phyloP scores from a whole-genome alignment of 306 rosid genomes.

The Malus sieversii region DNA sequence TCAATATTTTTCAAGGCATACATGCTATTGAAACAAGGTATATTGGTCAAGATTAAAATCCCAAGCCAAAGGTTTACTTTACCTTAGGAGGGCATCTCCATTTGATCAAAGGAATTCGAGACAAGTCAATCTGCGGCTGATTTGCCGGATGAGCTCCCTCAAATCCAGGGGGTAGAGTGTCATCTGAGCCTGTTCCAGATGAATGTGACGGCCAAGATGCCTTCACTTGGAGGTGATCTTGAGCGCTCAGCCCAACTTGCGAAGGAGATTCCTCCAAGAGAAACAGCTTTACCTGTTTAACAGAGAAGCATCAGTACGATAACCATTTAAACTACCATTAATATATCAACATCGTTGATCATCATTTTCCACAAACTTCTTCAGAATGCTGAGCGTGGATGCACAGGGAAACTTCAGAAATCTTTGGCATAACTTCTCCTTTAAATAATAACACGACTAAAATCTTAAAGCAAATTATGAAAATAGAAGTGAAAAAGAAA shows the following conservation, averaged over 20 bases:
- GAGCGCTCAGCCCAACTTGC: constrained; percentile 69
- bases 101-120: constrained; percentile 60
- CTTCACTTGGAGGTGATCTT: constrained; percentile 91
- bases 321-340: not conserved
- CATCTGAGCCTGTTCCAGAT: constrained; percentile 58
- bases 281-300: constrained; percentile 61
- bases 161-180: constrained; percentile 80
- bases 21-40: not conserved
- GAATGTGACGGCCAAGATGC: constrained; percentile 49
- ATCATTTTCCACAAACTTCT: not conserved
- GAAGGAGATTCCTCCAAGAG: constrained; percentile 78
- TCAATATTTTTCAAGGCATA: not conserved
- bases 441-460: not conserved
- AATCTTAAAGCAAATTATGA: not conserved
- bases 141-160: constrained; percentile 58
- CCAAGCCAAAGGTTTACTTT: not conserved
- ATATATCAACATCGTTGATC: not conserved
- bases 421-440: not conserved
- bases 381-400: not conserved
- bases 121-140: constrained; percentile 47
- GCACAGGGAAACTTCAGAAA: not conserved
- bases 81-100: constrained; percentile 80
- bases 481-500: not conserved
- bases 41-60: not conserved
- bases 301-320: constrained; percentile 12